Evolutionary conservation across 2,329 filamentous ascomycete species (phyloP), one percentile per base, ranked within the genome.

Genomic region (Nemania bipapillata): DNA sequence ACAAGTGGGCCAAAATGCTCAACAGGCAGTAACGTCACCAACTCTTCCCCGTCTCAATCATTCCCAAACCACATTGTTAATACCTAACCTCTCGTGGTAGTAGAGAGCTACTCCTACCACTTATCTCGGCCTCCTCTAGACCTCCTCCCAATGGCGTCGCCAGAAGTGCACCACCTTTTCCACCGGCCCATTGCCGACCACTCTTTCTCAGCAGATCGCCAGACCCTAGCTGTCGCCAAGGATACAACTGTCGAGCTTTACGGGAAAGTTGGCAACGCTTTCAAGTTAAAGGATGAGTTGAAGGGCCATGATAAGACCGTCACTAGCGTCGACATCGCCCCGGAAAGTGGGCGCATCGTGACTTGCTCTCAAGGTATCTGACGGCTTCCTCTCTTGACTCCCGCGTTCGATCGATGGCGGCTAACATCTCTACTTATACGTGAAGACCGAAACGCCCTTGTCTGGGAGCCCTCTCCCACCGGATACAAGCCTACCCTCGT

Each of bases 81-180:
- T 28, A n/a, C n/a, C n/a, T n/a, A 61, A 50, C 28, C 59, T 15
- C 35, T 63, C 55, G 85, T 88, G 92, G 87, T 96, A 97, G 96
- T 98, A 91, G 96, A 98, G 96, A 97, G 93, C 89, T 92, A 85
- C 93, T 96, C 93, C 93, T 96, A 93, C 92, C 90, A 86, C 83
- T 20, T n/a, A 17, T 57, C 35, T 20, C 32, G 11, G 20, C 1
- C 32, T 45, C 7, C 4, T 32, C 12, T 28, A 1, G 26, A 50
- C 7, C 6, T 17, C 4, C 30, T 49, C 2, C 37, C 2, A 52
- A 98, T 98, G 95, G 86, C 92, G 63, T 81, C 91, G 68, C 93
- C 94, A 73, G 93, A 98, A 86, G 92, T 97, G 67, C 93, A 98
- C 83, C 94, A 98, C 79, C 91, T 99, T 74, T 99, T 99, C 85